Conservation (phyloP, 805 yeast species). For the Nakazawaea anatomiae region DNA sequence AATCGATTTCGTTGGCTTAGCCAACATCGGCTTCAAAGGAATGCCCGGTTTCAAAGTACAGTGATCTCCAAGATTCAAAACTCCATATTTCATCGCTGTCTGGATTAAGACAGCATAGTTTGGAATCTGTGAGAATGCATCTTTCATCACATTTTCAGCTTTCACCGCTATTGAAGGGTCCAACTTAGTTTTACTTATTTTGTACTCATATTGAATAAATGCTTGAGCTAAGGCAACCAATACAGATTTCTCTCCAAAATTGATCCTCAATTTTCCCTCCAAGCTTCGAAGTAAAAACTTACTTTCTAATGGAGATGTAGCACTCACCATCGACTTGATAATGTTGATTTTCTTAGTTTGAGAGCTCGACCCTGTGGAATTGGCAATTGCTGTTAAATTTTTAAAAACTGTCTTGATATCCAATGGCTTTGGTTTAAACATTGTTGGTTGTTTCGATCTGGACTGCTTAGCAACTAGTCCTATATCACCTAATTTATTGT, state of each 20-base stretch:
- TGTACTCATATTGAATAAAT: slow-evolving; percentile 54
- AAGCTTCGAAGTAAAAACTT: slow-evolving; percentile 84
- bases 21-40: slow-evolving; percentile 96
- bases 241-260: slow-evolving; percentile 91
- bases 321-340: slow-evolving; percentile 79
- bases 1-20: slow-evolving; percentile 92
- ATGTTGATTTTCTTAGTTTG: slow-evolving; percentile 72
- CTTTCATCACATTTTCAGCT: slow-evolving; percentile 77
- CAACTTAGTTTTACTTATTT: slow-evolving; percentile 17
- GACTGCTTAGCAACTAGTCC: slow-evolving; percentile 86
- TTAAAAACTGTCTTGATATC: slow-evolving; percentile 69
- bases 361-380: slow-evolving; percentile 71
- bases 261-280: slow-evolving; percentile 90
- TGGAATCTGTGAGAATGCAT: slow-evolving; percentile 86
- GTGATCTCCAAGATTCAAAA: slow-evolving; percentile 55
- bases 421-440: slow-evolving; percentile 87
- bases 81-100: slow-evolving; percentile 61
- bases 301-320: slow-evolving; percentile 83
- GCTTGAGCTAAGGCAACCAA: slow-evolving; percentile 82
- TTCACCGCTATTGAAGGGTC: slow-evolving; percentile 39
- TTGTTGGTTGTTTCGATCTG: slow-evolving; percentile 79
- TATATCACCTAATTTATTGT: slow-evolving; percentile 78
- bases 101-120: slow-evolving; percentile 78
- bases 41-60: slow-evolving; percentile 85
- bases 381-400: slow-evolving; percentile 72